These are phyloP conservation scores for Scalesia atractyloides DNA, from an alignment of 129 eudicot species.

Conservation along the genomic window DNA sequence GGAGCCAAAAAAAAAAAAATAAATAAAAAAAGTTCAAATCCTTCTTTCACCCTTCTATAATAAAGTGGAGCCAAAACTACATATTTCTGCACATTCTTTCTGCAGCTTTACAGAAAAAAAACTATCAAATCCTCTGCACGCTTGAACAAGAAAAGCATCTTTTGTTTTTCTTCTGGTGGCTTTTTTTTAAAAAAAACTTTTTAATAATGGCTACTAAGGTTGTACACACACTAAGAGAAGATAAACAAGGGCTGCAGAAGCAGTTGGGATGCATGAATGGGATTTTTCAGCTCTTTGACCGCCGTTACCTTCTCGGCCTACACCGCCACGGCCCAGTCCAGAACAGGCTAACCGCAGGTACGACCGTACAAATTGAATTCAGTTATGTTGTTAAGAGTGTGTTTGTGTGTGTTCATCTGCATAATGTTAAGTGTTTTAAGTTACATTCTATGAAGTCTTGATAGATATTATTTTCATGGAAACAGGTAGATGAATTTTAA, in stretches of 20 bases:
- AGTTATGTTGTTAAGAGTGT: background rate
- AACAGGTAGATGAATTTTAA: conserved; percentile 14
- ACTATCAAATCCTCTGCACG: conserved; percentile 25
- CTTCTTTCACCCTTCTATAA: conserved; percentile 9
- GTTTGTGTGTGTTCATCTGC: conserved; percentile 15
- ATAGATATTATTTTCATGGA: conserved; percentile 4
- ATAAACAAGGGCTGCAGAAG: conserved; percentile 59
- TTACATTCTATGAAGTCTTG: conserved; percentile 5
- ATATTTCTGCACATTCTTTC: conserved; percentile 37
- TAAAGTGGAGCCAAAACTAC: conserved; percentile 32
- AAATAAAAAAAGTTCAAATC: conserved; percentile 16
- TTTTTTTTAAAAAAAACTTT: conserved; percentile 5
- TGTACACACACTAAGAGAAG: conserved; percentile 51
- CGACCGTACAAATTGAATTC: conserved; percentile 5
- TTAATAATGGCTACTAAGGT: conserved; percentile 59
- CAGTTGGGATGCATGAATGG: conserved; percentile 93
- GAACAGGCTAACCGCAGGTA: conserved; percentile 69
- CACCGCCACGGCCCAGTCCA: conserved; percentile 40
- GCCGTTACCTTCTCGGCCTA: conserved; percentile 56
- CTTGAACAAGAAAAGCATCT: conserved; percentile 35
- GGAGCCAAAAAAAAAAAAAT: conserved; percentile 31
- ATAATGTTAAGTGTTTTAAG: background rate
- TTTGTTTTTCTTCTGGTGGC: background rate
- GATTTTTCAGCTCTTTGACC: conserved; percentile 75
- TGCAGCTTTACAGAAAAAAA: conserved; percentile 42